These are phyloP conservation scores for Kodamaea derodonti DNA, from an alignment of 1,139 yeast species.

Conservation along the genomic window DNA sequence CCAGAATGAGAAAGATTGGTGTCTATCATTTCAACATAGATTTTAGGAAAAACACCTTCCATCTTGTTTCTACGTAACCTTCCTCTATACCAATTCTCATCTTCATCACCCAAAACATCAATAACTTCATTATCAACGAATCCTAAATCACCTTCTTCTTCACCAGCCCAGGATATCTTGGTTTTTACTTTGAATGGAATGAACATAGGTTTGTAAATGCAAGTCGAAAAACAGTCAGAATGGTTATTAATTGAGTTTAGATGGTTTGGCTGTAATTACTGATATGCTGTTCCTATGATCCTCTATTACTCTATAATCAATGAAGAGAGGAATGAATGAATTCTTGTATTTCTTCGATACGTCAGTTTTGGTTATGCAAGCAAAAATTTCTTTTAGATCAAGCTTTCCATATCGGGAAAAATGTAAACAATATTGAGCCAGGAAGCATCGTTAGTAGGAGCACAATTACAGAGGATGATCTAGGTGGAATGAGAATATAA, in stretches of 20 bases:
- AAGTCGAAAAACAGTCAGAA: no score
- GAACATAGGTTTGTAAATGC: no score
- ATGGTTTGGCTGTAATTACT: no score
- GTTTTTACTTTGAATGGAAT: constrained; percentile 79
- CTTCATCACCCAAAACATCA: constrained; percentile 75
- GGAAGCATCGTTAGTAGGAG: not conserved
- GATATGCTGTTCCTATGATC: not conserved
- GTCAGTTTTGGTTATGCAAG: no score
- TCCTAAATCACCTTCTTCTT: constrained; percentile 83
- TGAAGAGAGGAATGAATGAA: constrained; percentile 1
- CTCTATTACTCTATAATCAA: constrained; percentile 1
- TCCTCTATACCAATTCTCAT: constrained; percentile 94
- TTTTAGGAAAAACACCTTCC: constrained; percentile 82
- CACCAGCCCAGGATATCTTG: constrained; percentile 87
- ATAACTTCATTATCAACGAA: constrained; percentile 90
- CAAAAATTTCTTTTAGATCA: not conserved
- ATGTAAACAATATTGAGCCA: not conserved
- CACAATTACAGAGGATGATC: no score
- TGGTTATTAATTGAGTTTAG: no score
- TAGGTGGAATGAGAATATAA: not conserved
- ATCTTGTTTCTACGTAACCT: constrained; percentile 63
- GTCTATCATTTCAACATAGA: constrained; percentile 67
- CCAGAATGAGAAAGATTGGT: constrained; percentile 11
- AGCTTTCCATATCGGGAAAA: not conserved
- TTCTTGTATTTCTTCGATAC: no score